Evolutionary conservation across 2,329 filamentous ascomycete genomes (phyloP), one percentile per base, ranked within the genome.

Genomic region (Ceratocystis cubensis): DNA sequence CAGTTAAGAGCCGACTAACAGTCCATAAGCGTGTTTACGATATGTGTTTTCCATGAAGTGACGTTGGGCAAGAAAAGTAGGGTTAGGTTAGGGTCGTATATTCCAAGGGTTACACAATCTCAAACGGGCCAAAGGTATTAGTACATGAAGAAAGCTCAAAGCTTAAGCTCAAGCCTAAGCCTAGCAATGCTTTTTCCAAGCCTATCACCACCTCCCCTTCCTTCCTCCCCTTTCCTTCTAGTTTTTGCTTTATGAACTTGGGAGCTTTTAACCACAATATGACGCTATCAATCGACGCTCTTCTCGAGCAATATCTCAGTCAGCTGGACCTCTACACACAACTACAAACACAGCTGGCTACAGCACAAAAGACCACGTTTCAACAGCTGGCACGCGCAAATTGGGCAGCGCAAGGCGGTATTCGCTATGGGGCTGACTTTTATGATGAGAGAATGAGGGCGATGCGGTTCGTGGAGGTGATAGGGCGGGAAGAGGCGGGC

Each of bases 391-490:
- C 88, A n/a, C 82, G 88, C 67, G 88, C 89, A 69, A 91, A 91
- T 75, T 91, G 89, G 75, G 78, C 82, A 33, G 84, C 83, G n/a
- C 79, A 84, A 72, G 78, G 82, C 13, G 82, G 85, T 41, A 74
- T 84, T 69, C 79, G 84, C 53, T 91, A 88, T 73, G 88, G 88
- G 2, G 81, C 79, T 69, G 86, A 89, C 71, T 82, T 83, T 72
- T 93, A 89, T 73, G 88, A 92, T 74, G 82, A 84, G 70, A 81
- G 88, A 61, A 89, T 90, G 84, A 84, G 84, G 72, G 86, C 87
- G 2, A 75, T 74, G 25, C 76, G 82, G 64, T 74, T 75, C 65
- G 70, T 86, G 37, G 63, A 61, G 7, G 71, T 74, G 6, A 8
- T 22, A 5, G 56, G 37, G 13, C 20, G 45, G 45, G 63, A 5